These are phyloP conservation scores for Neurospora sp. DNA, from an alignment of 2,329 filamentous ascomycete species.

Conservation along the genomic window DNA sequence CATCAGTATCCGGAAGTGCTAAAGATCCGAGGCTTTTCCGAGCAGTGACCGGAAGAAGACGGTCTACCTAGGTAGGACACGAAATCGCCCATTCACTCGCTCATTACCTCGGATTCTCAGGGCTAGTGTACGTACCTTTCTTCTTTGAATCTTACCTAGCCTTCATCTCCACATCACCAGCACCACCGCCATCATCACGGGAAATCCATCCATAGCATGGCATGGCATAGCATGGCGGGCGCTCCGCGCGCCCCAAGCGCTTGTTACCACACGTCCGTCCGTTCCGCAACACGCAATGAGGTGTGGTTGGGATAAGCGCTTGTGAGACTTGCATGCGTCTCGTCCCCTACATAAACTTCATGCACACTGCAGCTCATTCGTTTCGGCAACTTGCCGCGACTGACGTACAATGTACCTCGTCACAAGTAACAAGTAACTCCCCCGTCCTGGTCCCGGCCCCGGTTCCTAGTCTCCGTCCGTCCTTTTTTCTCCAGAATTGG, in stretches of 20 bases:
- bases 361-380: not conserved
- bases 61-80: too few species aligned
- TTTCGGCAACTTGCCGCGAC: not conserved
- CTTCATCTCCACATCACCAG: not conserved
- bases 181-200: not conserved
- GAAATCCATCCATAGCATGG: not conserved
- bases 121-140: not conserved
- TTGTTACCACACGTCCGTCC: not conserved
- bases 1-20: not conserved
- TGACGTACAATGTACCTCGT: not conserved
- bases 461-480: not conserved
- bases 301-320: not conserved
- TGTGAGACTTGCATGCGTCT: not conserved
- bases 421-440: not conserved
- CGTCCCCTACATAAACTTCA: not conserved
- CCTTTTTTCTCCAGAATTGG: not conserved
- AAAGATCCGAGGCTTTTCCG: not conserved
- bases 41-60: not conserved
- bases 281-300: not conserved
- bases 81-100: not conserved
- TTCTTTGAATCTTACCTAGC: not conserved
- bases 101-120: not conserved
- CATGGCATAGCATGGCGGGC: not conserved
- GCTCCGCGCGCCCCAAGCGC: not conserved
- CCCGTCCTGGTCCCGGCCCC: not conserved